Evolutionary conservation across 768 basidiomycete species (phyloP), one percentile per base, ranked within the genome.

Genomic region (Xerocomellus dryophilus): DNA sequence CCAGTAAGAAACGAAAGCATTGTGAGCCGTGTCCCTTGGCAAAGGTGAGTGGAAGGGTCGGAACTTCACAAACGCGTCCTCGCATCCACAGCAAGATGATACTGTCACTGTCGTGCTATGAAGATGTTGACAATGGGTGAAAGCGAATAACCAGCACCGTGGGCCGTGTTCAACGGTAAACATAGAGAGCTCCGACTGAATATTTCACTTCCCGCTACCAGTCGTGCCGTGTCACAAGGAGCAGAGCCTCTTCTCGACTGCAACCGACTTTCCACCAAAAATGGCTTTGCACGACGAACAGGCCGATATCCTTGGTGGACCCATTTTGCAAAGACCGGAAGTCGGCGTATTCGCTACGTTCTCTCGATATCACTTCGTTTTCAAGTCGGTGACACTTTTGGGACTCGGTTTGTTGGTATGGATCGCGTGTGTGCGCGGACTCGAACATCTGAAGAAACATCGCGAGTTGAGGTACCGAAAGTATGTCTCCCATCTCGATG

Each of bases 1-100:
- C 85, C 76, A 82, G 86, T 86, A 83, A 83, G 86, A 71, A 80
- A 87, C 86, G 85, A 89, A 79, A 81, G 87, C 86, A 85, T 61
- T 56, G 71, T 67, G 60, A 66, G 84, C 87, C 77, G 71, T 89
- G 86, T 86, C 75, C 80, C 87, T 81, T 86, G 87, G 86, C 86
- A 79, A 74, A 69, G 74, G 83, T 74, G 75, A 75, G 84, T 88
- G 86, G 86, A n/a, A 8, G 17, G 3, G 4, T 46, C 36, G 10
- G 5, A 21, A 35, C 40, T 38, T 41, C 29, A 29, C 25, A 31
- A 15, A 11, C 29, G 29, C 29, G 29, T 29, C 9, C 29, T 29
- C 18, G 20, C 36, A 6, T 43, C 48, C 36, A 31, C 41, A 51
- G 32, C 15, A 43, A 35, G 3, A 36, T 31, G 51, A 39, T 51